Conservation (phyloP, 2,329 filamentous ascomycete species). For the Pseudogymnoascus sp. region DNA sequence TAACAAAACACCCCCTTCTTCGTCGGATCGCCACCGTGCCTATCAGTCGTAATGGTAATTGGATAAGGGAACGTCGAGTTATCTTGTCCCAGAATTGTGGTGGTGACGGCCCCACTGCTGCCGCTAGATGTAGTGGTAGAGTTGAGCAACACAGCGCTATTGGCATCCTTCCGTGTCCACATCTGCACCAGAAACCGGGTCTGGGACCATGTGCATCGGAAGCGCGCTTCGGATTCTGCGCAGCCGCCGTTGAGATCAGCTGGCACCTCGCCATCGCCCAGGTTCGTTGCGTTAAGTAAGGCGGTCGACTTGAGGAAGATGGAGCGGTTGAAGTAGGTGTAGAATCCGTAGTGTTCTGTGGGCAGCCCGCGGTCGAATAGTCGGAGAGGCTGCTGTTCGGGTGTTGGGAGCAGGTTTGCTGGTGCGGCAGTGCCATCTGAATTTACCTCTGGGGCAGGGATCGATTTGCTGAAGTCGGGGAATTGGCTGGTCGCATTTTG, state of each 20-base stretch:
- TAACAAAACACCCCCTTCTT: constrained; percentile 49
- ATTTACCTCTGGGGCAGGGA: constrained; percentile 57
- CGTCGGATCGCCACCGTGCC: constrained; percentile 49
- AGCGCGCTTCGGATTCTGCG: constrained; percentile 43
- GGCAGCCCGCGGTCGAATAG: constrained; percentile 74
- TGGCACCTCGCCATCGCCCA: constrained; percentile 33
- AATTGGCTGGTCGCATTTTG: constrained; percentile 10
- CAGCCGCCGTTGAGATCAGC: constrained; percentile 50
- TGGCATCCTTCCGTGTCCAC: constrained; percentile 48
- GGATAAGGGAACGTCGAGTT: constrained; percentile 53
- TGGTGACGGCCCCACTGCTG: constrained; percentile 19
- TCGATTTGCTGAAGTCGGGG: constrained; percentile 41
- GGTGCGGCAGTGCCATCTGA: constrained; percentile 64
- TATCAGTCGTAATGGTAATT: constrained; percentile 52
- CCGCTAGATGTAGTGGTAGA: constrained; percentile 12
- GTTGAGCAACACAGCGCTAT: constrained; percentile 34
- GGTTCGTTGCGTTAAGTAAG: constrained; percentile 37
- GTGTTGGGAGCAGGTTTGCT: constrained; percentile 63
- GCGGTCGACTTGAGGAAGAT: constrained; percentile 65
- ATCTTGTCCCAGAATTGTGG: constrained; percentile 32
- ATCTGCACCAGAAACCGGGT: constrained; percentile 58
- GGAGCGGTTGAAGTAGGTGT: constrained; percentile 80
- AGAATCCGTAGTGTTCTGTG: constrained; percentile 89
- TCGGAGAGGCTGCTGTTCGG: constrained; percentile 68
- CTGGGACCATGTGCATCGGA: constrained; percentile 50